Percentiles rank a stretch among this genome's conserved stretches.
Evolutionary conservation across 139 green algal species (phyloP).

Genomic region (Chlorella sp.): DNA sequence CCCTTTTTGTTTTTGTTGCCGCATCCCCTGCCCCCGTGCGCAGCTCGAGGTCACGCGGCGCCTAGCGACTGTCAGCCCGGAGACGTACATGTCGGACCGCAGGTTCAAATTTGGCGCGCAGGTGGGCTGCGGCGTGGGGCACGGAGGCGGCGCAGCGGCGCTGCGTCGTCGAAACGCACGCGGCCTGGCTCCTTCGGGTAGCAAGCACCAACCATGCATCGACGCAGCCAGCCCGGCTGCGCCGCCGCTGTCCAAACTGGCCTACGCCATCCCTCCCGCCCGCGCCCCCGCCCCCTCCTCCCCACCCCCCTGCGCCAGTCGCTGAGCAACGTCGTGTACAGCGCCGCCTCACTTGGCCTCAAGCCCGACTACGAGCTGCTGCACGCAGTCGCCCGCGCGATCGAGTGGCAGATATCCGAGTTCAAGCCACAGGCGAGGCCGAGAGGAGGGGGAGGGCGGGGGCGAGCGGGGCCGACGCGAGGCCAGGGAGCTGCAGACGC

Average conservation of each 20-base stretch:
- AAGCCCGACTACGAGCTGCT: slow-evolving; percentile 24
- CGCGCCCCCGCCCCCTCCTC: not conserved
- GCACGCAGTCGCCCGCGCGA: not conserved
- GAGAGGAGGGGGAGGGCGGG: not conserved
- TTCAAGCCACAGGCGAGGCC: slow-evolving; percentile 27
- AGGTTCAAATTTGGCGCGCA: slow-evolving; percentile 26
- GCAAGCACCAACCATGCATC: too few relatives aligned
- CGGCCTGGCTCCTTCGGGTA: too few relatives aligned
- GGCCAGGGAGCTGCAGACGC: not conserved
- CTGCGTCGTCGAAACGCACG: too few relatives aligned
- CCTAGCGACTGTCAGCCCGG: not conserved
- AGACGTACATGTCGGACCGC: slow-evolving; percentile 16
- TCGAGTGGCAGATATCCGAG: slow-evolving; percentile 17
- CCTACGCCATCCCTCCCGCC: not conserved
- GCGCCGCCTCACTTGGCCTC: slow-evolving; percentile 45
- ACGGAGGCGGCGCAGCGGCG: too few relatives aligned
- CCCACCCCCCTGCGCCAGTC: slow-evolving; percentile 26
- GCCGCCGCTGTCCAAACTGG: not conserved
- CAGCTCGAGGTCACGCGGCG: slow-evolving; percentile 6
- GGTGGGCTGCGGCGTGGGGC: too few relatives aligned
- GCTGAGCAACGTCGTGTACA: slow-evolving; percentile 56
- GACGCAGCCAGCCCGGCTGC: not conserved
- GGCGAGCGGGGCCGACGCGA: not conserved
- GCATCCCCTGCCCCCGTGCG: too few relatives aligned
- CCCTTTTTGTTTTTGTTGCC: too few relatives aligned